Base-by-base conservation (phyloP, 192 early-diverging fungal genomes). In the Umbelopsis sp. region DNA sequence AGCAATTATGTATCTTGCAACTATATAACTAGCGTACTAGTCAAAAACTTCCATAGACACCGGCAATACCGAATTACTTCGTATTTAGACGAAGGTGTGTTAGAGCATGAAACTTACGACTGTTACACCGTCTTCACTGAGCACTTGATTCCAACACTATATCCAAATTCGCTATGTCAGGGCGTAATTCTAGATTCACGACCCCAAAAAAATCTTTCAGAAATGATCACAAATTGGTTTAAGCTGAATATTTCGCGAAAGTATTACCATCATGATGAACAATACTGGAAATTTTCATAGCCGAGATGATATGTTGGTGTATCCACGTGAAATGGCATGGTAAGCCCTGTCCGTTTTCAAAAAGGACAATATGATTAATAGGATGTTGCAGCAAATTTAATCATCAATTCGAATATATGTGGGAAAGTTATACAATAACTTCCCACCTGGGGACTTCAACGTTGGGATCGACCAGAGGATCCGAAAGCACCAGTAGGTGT, bases 81-180 rank as follows among this genome's bases (percentile, higher is more conserved):
- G 10, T 92, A 95, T 71, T 84, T 95, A 16, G 78, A 84, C 49
- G 87, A 89, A 53, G 93, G 93, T 9, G 93, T 9, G 81, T 95
- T 66, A 82, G 93, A 10, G 88, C 80, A 20, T 95, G 66, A 90
- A 89, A 83, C 80, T 95, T 22, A 62, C 56, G 1, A 90, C 90
- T 67, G 79, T 80, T 54, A 65, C 44, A 22, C 45, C 68, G 10
- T 25, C n/a, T 9, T 22, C 14, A 17, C 34, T 26, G 56, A 74
- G 67, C 51, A 38, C 68, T 34, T 62, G 38, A n/a, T 34, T 14
- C 10, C 16, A 62, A 62, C 31, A 62, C 17, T 53, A 71, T 38
- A 68, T 89, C 49, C 65, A 86, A 51, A 75, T 93, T 34, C 92
- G 92, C 77, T 89, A 91, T 70, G 77, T 81, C 0, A 69, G n/a